These are phyloP conservation scores for Acacia melanoxylon DNA, from an alignment of 306 rosid genomes.

Conservation along the genomic window DNA sequence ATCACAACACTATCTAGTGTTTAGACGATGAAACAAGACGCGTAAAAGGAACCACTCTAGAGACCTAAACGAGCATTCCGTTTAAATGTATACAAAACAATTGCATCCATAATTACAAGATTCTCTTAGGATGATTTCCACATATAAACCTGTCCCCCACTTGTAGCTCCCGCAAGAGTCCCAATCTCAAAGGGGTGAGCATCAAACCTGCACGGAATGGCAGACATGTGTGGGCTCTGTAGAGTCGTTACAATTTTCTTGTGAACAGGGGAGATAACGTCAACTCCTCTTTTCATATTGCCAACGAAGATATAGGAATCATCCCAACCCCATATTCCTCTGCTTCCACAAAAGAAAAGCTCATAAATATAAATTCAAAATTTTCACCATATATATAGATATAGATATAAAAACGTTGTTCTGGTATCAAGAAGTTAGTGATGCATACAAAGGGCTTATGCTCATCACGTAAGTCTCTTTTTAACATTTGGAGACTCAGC, in stretches of 20 bases:
- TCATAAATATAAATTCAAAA: conserved; percentile 12
- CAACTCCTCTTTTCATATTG: conserved; percentile 78
- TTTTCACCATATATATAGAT: background rate
- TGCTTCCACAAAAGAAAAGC: conserved; percentile 42
- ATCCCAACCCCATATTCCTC: conserved; percentile 98
- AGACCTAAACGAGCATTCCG: background rate
- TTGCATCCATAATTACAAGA: background rate
- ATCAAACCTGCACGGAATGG: conserved; percentile 83
- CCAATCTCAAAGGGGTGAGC: conserved; percentile 55
- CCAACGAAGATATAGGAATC: conserved; percentile 72
- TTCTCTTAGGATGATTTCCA: conserved; percentile 42
- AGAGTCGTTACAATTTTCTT: conserved; percentile 46
- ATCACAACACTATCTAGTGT: background rate
- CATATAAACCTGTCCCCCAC: conserved; percentile 54
- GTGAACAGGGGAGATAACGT: conserved; percentile 59
- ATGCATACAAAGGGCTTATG: background rate
- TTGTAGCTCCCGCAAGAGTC: conserved; percentile 51
- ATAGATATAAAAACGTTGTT: background rate
- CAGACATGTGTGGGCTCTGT: conserved; percentile 65
- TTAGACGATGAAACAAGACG: background rate
- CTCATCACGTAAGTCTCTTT: background rate
- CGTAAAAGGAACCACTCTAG: background rate
- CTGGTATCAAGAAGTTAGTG: conserved; percentile 6
- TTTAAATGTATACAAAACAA: background rate
- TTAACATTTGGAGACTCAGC: background rate